Evolutionary conservation across 2,329 filamentous ascomycete species (phyloP).

Genomic region (Alternaria tenuissima): DNA sequence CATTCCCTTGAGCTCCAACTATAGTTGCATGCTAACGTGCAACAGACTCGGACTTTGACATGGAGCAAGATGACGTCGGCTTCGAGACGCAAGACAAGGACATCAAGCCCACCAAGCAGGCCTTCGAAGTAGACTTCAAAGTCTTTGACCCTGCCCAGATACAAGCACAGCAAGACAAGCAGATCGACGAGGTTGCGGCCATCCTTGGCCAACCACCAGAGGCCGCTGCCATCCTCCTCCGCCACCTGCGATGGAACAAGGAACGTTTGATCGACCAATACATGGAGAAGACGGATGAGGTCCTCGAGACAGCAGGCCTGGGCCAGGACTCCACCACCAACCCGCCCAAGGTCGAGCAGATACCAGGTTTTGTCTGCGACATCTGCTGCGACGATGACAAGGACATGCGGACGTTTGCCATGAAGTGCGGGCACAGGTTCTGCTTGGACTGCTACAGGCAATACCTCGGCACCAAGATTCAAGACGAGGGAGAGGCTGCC

Average conservation of each 20-base stretch:
- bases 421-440: constrained; percentile 94
- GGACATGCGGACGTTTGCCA: constrained; percentile 82
- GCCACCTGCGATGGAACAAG: constrained; percentile 94
- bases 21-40: constrained; percentile 26
- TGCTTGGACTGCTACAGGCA: constrained; percentile 92
- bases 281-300: constrained; percentile 84
- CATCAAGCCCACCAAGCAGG: constrained; percentile 73
- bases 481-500: constrained; percentile 92
- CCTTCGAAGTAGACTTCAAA: constrained; percentile 85
- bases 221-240: constrained; percentile 86
- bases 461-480: constrained; percentile 91
- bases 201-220: constrained; percentile 90
- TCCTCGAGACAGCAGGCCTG: constrained; percentile 85
- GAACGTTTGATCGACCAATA: constrained; percentile 94
- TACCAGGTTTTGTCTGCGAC: constrained; percentile 85
- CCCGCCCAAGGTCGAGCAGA: constrained; percentile 72
- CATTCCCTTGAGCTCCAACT: not conserved
- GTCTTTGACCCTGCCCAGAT: constrained; percentile 84
- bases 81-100: constrained; percentile 74
- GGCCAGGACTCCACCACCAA: constrained; percentile 58
- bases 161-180: constrained; percentile 81
- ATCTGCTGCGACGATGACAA: constrained; percentile 94
- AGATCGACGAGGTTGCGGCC: constrained; percentile 89
- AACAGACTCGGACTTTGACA: constrained; percentile 60
- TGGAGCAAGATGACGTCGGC: constrained; percentile 68